A percentile compares a stretch with the other conserved stretches of the same genome.
These are phyloP conservation scores for Fusarium phyllophilum DNA, from an alignment of 2,329 filamentous ascomycete species.

Conservation along the genomic window DNA sequence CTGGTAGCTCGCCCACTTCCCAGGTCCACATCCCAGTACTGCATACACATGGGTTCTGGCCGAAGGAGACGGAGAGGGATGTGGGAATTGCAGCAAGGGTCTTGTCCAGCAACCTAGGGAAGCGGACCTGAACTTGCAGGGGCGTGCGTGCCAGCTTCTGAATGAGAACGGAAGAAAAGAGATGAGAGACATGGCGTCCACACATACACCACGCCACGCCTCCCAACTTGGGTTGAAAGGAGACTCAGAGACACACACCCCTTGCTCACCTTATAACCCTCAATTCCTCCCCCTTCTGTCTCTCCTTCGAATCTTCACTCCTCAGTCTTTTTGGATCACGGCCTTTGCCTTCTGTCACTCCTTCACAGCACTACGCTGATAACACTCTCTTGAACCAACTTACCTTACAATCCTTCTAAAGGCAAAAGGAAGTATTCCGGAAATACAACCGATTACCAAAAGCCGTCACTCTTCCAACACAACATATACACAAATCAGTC, in stretches of 20 bases:
- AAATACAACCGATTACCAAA: slow-evolving; percentile 32
- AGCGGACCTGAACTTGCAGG: slow-evolving; percentile 1
- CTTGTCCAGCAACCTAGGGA: slow-evolving; percentile 12
- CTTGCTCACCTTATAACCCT: slow-evolving; percentile 44
- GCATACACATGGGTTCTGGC: slow-evolving; percentile 11
- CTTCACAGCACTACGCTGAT: slow-evolving; percentile 39
- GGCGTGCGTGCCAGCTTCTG: slow-evolving; percentile 18
- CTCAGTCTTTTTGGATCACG: slow-evolving; percentile 35
- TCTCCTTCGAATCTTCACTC: slow-evolving; percentile 18
- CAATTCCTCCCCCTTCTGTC: slow-evolving; percentile 38
- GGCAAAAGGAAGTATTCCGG: slow-evolving; percentile 41
- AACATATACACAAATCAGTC: slow-evolving; percentile 16
- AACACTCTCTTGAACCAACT: slow-evolving; percentile 42
- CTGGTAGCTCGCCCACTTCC: slow-evolving; percentile 23
- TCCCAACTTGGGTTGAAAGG: slow-evolving; percentile 11
- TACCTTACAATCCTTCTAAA: slow-evolving; percentile 37
- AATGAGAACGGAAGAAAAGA: slow-evolving; percentile 16
- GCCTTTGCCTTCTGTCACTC: slow-evolving; percentile 43
- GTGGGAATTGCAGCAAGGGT: slow-evolving; percentile 25
- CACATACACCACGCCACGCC: slow-evolving; percentile 29
- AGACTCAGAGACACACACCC: slow-evolving; percentile 36
- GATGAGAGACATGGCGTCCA: slow-evolving; percentile 34
- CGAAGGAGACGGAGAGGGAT: slow-evolving; percentile 3
- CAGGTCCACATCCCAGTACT: slow-evolving; percentile 24
- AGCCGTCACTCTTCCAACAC: slow-evolving; percentile 9